Evolutionary conservation across 192 early-diverging fungal genomes (phyloP).

Genomic region (Coemansia sp.): DNA sequence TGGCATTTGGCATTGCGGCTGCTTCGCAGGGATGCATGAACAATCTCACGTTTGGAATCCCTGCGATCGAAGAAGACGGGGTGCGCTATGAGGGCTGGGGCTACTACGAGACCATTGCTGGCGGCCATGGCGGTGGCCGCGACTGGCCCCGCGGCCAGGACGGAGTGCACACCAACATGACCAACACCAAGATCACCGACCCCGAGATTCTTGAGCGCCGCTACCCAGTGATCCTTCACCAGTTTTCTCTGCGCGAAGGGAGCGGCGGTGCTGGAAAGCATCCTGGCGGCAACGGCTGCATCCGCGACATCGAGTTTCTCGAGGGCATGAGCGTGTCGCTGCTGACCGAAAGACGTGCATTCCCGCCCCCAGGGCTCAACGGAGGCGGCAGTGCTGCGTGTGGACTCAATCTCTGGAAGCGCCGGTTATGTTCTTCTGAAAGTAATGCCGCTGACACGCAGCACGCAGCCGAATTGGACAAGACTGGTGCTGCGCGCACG

Average conservation of each 20-base stretch:
- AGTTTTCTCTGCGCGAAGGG: slow-evolving; percentile 71
- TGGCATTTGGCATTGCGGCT: slow-evolving; percentile 85
- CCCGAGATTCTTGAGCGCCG: slow-evolving; percentile 91
- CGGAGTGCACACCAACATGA: slow-evolving; percentile 85
- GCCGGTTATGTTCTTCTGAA: slow-evolving; percentile 19
- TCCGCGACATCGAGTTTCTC: slow-evolving; percentile 94
- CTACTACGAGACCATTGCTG: slow-evolving; percentile 95
- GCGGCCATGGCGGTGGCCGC: slow-evolving; percentile 83
- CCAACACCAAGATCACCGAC: slow-evolving; percentile 97
- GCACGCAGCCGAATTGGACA: not conserved
- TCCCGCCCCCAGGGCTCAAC: slow-evolving; percentile 78
- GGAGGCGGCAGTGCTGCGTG: slow-evolving; percentile 71
- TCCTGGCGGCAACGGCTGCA: slow-evolving; percentile 83
- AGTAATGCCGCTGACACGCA: too few relatives aligned
- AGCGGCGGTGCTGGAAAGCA: slow-evolving; percentile 79
- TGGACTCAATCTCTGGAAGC: slow-evolving; percentile 81
- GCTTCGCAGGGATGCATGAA: slow-evolving; percentile 94
- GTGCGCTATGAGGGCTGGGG: slow-evolving; percentile 72
- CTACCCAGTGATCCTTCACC: slow-evolving; percentile 84
- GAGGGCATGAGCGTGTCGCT: slow-evolving; percentile 84
- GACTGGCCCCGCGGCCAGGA: slow-evolving; percentile 81
- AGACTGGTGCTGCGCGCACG: not conserved
- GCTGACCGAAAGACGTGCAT: slow-evolving; percentile 87
- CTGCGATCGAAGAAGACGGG: slow-evolving; percentile 28
- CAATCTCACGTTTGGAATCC: slow-evolving; percentile 92